Evolutionary conservation across 1,284 basidiomycete genomes (phyloP).

Genomic region (Neolentinus lepideus): DNA sequence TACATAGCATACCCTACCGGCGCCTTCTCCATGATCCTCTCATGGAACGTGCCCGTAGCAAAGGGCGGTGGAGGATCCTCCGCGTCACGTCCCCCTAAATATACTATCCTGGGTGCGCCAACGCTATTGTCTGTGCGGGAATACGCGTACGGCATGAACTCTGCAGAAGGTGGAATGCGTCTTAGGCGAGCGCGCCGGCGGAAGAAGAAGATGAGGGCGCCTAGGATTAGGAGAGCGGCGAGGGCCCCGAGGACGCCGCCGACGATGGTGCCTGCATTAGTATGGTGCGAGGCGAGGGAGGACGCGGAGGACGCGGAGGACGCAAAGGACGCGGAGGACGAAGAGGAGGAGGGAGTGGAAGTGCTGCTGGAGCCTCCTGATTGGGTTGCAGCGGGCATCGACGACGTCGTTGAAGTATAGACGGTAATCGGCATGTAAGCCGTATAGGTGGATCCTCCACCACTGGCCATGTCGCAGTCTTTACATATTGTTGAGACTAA

Average conservation of each 20-base stretch:
- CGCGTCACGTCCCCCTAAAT: neutral
- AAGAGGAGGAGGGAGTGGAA: neutral
- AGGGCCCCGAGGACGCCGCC: conserved; percentile 35
- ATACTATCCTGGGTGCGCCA: neutral
- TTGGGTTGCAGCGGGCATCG: no score
- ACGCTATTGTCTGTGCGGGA: neutral
- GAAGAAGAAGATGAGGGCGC: conserved; percentile 21
- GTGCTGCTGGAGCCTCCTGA: neutral
- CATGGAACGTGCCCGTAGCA: neutral
- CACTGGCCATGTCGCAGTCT: no score
- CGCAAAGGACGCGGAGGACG: neutral
- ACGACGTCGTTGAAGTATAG: no score
- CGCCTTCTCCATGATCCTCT: neutral
- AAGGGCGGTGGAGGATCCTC: neutral
- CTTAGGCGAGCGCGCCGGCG: conserved; percentile 27
- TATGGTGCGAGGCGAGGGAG: neutral
- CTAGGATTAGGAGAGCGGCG: conserved; percentile 19
- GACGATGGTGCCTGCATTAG: conserved; percentile 30
- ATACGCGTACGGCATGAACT: conserved; percentile 23
- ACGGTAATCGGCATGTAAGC: no score
- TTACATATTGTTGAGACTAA: no score
- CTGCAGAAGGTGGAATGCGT: conserved; percentile 40
- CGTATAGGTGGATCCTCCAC: no score
- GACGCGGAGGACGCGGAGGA: neutral
- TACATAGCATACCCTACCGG: neutral